phyloP scores from a whole-genome alignment of 2,329 filamentous ascomycete genomes.

The Trichoderma semiorbis region DNA sequence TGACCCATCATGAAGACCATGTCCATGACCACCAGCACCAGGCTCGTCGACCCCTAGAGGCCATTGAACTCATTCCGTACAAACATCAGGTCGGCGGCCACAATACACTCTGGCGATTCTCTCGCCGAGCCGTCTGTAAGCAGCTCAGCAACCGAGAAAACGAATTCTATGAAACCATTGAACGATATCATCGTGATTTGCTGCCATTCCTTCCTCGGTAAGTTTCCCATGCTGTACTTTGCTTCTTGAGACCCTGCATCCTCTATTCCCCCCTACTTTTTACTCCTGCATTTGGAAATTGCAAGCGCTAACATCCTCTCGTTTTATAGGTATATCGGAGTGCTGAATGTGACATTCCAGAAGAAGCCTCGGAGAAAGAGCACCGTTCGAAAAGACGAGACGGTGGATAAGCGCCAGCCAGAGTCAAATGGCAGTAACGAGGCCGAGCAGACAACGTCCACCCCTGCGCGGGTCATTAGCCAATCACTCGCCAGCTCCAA shows the following conservation, averaged over 20 bases:
- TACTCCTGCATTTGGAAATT: not conserved
- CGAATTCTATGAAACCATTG: conserved; percentile 96
- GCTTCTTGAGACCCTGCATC: not conserved
- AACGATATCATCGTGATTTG: conserved; percentile 84
- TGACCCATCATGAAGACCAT: conserved; percentile 45
- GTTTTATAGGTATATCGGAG: conserved; percentile 78
- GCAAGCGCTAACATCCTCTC: not conserved
- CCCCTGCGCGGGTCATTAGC: conserved; percentile 49
- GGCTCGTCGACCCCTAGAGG: conserved; percentile 67
- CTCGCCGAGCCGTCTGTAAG: conserved; percentile 92
- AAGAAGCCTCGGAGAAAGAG: conserved; percentile 70
- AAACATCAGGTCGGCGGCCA: conserved; percentile 97
- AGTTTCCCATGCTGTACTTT: conserved; percentile 25
- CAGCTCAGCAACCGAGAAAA: conserved; percentile 98
- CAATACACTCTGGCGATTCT: conserved; percentile 94
- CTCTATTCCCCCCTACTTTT: not conserved
- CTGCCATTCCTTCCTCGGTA: conserved; percentile 87
- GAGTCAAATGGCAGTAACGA: conserved; percentile 18
- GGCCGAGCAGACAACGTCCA: conserved; percentile 20
- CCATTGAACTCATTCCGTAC: conserved; percentile 94
- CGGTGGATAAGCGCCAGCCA: conserved; percentile 30
- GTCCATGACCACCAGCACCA: conserved; percentile 51
- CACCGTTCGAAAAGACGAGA: conserved; percentile 49
- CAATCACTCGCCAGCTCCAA: conserved; percentile 69
- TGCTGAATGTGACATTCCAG: conserved; percentile 92